Conservation (phyloP, 164 flowering plant species). For the Aristolochia contorta region DNA sequence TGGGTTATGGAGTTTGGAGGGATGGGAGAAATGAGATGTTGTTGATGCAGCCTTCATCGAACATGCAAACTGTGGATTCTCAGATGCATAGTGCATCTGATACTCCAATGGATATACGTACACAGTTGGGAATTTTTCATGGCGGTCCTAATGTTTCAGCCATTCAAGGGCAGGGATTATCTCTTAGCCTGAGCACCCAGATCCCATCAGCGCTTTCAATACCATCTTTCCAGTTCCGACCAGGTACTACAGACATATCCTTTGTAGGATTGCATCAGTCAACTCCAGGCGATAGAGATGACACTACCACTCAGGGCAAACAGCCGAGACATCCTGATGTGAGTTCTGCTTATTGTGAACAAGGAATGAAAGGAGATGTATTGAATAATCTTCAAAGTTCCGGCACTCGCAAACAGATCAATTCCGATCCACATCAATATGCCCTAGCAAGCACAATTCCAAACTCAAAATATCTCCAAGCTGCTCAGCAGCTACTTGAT, state of each 20-base stretch:
- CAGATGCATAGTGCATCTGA: conserved; percentile 20
- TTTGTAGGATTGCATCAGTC: conserved; percentile 32
- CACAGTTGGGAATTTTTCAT: conserved; percentile 26
- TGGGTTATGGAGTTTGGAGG: conserved; percentile 44
- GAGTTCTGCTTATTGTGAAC: conserved; percentile 9
- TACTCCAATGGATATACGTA: conserved; percentile 21
- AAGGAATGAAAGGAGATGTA: conserved; percentile 22
- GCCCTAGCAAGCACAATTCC: conserved; percentile 26
- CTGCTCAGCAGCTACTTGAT: conserved; percentile 71
- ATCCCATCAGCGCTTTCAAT: conserved; percentile 34
- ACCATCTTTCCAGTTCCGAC: conserved; percentile 32
- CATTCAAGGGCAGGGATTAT: conserved; percentile 40
- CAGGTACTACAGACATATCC: conserved; percentile 25
- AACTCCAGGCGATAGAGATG: conserved; percentile 31
- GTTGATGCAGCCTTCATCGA: conserved; percentile 31
- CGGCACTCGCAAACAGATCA: conserved; percentile 17
- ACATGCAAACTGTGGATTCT: conserved; percentile 21
- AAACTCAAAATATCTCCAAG: conserved; percentile 61
- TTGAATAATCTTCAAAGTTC: conserved; percentile 18
- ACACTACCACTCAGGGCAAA: conserved; percentile 10
- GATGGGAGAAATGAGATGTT: conserved; percentile 54
- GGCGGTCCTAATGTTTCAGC: conserved; percentile 18
- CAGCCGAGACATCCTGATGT: conserved; percentile 7
- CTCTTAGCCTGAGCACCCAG: conserved; percentile 62
- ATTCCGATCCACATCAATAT: conserved; percentile 18